These are phyloP conservation scores for Geotrichum klebahnii DNA, from an alignment of 1,139 yeast species.

Conservation along the genomic window DNA sequence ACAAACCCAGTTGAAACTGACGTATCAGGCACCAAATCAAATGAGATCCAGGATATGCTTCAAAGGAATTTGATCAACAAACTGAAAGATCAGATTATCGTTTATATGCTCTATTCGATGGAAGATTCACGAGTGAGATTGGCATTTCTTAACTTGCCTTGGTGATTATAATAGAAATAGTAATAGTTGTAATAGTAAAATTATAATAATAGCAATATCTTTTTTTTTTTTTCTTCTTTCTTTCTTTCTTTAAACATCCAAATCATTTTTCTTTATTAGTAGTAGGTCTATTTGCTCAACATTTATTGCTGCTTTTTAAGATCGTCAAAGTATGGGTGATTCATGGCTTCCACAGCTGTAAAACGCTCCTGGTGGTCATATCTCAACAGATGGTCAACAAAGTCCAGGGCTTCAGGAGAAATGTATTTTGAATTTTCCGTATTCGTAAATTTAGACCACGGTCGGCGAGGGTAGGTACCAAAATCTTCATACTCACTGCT, in stretches of 20 bases:
- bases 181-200: no score
- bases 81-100: neutral
- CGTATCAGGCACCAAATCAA: no score
- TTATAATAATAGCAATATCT: no score
- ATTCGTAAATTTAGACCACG: conserved; percentile 77
- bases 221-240: no score
- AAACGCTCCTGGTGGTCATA: conserved; percentile 87
- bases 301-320: neutral
- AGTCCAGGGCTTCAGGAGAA: conserved; percentile 64
- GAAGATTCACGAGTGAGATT: conserved; percentile 1
- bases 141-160: conserved; percentile 3
- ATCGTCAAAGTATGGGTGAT: conserved; percentile 57
- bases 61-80: neutral
- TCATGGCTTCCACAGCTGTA: conserved; percentile 90
- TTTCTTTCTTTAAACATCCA: neutral
- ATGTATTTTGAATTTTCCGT: conserved; percentile 65
- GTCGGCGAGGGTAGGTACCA: conserved; percentile 69
- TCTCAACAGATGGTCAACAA: conserved; percentile 69
- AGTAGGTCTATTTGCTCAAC: neutral
- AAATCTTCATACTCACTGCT: conserved; percentile 76
- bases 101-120: conserved; percentile 4
- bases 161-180: no score
- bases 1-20: no score
- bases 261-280: neutral
- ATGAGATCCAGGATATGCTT: neutral